Percentiles rank a stretch among this genome's conserved stretches.
Evolutionary conservation across 2,329 filamentous ascomycete species (phyloP).

Genomic region (Leptographium radiaticola): DNA sequence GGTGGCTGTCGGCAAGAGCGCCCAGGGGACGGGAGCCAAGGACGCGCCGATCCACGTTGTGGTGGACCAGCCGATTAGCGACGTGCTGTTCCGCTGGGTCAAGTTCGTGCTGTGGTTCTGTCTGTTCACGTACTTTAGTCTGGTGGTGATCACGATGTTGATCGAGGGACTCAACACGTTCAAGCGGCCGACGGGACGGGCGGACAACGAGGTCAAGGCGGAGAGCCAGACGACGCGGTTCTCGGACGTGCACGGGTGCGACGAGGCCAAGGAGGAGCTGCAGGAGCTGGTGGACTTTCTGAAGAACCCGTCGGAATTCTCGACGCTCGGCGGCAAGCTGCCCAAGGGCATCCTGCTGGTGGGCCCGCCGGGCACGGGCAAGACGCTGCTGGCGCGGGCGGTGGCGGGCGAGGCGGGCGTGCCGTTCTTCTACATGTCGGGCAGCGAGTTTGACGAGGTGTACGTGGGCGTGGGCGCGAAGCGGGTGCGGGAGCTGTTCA

Average conservation of each 20-base stretch:
- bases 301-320: conserved; percentile 86
- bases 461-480: conserved; percentile 76
- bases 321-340: conserved; percentile 85
- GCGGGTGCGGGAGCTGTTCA: conserved; percentile 59
- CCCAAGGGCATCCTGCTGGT: conserved; percentile 94
- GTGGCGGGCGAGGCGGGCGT: conserved; percentile 95
- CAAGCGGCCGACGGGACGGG: conserved; percentile 61
- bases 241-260: conserved; percentile 87
- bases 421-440: conserved; percentile 99
- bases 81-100: conserved; percentile 77
- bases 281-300: conserved; percentile 95
- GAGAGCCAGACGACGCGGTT: conserved; percentile 89
- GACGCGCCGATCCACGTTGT: conserved; percentile 87
- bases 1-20: conserved; percentile 38
- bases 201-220: conserved; percentile 71
- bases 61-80: conserved; percentile 77
- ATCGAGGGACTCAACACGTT: conserved; percentile 70
- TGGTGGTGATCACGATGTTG: conserved; percentile 68
- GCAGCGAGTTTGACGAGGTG: conserved; percentile 95
- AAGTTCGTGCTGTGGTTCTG: conserved; percentile 73
- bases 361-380: conserved; percentile 92
- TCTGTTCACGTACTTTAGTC: conserved; percentile 63
- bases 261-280: conserved; percentile 96
- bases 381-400: conserved; percentile 87
- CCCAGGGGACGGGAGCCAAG: conserved; percentile 54